Conservation (phyloP, 495 filamentous ascomycete genomes). For the Achaetomiella virescens region DNA sequence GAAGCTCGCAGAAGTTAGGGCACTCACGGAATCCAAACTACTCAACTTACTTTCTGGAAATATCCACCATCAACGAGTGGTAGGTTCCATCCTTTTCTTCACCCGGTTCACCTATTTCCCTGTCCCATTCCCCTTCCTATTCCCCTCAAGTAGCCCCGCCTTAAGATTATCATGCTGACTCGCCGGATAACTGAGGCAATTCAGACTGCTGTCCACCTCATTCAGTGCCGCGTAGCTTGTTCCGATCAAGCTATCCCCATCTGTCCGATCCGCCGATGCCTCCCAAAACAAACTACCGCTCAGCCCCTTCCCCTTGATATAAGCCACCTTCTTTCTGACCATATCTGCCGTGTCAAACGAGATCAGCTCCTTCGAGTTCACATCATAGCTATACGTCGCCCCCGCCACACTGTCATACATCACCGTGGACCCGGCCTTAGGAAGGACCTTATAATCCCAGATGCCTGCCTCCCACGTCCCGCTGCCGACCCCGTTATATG, state of each 20-base stretch:
- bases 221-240: constrained; percentile 39
- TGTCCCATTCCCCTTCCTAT: background rate
- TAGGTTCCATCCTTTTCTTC: too few relatives aligned
- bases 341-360: constrained; percentile 66
- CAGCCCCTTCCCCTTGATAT: constrained; percentile 56
- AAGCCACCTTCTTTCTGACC: constrained; percentile 57
- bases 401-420: constrained; percentile 40
- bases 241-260: constrained; percentile 56
- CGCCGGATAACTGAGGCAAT: constrained; percentile 37
- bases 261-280: constrained; percentile 62
- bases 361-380: constrained; percentile 51
- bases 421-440: constrained; percentile 43
- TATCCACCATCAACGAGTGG: too few relatives aligned
- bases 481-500: constrained; percentile 57
- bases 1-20: too few relatives aligned
- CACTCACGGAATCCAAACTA: too few relatives aligned
- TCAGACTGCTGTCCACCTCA: constrained; percentile 30
- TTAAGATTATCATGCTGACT: constrained; percentile 39
- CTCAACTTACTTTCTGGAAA: too few relatives aligned
- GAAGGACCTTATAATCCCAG: constrained; percentile 75
- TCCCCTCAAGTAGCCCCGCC: constrained; percentile 12
- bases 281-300: constrained; percentile 94
- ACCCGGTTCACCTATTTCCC: too few relatives aligned
- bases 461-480: constrained; percentile 71
- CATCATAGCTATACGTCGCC: constrained; percentile 68